Base-by-base conservation (phyloP, 2,329 filamentous ascomycete genomes). In the Neonectria coccinea region DNA sequence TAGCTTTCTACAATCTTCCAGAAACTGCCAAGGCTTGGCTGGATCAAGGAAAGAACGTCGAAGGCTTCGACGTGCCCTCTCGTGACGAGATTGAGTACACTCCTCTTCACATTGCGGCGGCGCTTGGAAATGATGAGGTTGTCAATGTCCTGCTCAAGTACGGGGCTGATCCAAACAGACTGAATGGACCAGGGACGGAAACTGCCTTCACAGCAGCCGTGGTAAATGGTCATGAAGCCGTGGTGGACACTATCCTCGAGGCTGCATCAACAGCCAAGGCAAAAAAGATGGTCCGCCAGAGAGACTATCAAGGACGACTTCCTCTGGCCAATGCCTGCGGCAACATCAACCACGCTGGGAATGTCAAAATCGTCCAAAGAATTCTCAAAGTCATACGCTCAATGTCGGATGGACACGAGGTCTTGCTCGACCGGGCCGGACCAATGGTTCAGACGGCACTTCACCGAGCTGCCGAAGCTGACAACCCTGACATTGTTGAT, bases 1-100 rank as follows among this genome's bases (percentile, higher is more conserved):
- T 59, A n/a, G 45, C 56, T 1, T 59, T 41, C 25, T 59, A 42
- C n/a, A 41, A 59, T 18, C 47, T 59, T 4, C 29, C 56, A 16
- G 47, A 12, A 20, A 59, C n/a, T 20, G 27, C 54, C n/a, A 33
- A 18, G 54, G 31, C 18, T 5, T 56, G 54, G 54, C 31, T 56
- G 3, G 20, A 25, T 10, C 27, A 22, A 22, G 42, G 29, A 11
- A 39, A 56, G 9, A 22, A 4, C 36, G 42, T 48, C 3, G 20
- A 56, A 25, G 42, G 42, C 5, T 56, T 56, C 27, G 11, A 39
- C 3, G 5, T 11, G 4, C 16, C 42, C 4, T 27, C 18, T 8
- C 9, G 1, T 2, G 54, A 39, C 36, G 27, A 56, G 22, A 22
- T 36, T 11, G 25, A 56, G 16, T 48, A 47, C 14, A 33, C 54